These are phyloP conservation scores for Wickerhamiella azymoides DNA, from an alignment of 805 yeast genomes.

Conservation along the genomic window DNA sequence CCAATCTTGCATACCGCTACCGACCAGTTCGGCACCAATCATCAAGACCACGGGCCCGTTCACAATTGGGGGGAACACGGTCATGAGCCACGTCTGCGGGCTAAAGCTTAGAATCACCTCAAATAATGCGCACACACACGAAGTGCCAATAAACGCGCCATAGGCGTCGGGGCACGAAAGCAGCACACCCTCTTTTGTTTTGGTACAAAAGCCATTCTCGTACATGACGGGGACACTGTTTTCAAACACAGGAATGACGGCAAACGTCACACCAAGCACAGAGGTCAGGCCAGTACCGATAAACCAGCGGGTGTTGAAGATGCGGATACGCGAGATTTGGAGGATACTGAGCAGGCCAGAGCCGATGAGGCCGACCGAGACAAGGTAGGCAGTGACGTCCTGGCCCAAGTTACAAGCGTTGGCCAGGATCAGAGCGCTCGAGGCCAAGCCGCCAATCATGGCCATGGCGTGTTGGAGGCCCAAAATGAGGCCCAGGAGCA, in stretches of 20 bases:
- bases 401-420: slow-evolving; percentile 42
- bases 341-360: slow-evolving; percentile 54
- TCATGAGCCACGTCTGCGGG: slow-evolving; percentile 56
- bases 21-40: slow-evolving; percentile 56
- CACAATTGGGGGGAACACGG: slow-evolving; percentile 69
- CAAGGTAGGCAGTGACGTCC: slow-evolving; percentile 42
- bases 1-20: slow-evolving; percentile 66
- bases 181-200: slow-evolving; percentile 43
- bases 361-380: slow-evolving; percentile 53
- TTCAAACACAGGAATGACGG: slow-evolving; percentile 64
- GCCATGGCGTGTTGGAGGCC: slow-evolving; percentile 79
- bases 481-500: slow-evolving; percentile 53
- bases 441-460: slow-evolving; percentile 78
- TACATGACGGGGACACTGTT: slow-evolving; percentile 74
- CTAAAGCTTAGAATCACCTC: slow-evolving; percentile 59
- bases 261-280: slow-evolving; percentile 82
- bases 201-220: slow-evolving; percentile 47
- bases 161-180: slow-evolving; percentile 80
- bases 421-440: slow-evolving; percentile 68
- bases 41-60: slow-evolving; percentile 83
- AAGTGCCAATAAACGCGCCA: slow-evolving; percentile 63
- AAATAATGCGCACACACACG: slow-evolving; percentile 49
- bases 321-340: slow-evolving; percentile 68
- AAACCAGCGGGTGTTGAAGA: slow-evolving; percentile 56
- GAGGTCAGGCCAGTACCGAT: slow-evolving; percentile 76